These are phyloP conservation scores for Cladosporium halotolerans DNA, from an alignment of 2,329 filamentous ascomycete species.

Conservation along the genomic window DNA sequence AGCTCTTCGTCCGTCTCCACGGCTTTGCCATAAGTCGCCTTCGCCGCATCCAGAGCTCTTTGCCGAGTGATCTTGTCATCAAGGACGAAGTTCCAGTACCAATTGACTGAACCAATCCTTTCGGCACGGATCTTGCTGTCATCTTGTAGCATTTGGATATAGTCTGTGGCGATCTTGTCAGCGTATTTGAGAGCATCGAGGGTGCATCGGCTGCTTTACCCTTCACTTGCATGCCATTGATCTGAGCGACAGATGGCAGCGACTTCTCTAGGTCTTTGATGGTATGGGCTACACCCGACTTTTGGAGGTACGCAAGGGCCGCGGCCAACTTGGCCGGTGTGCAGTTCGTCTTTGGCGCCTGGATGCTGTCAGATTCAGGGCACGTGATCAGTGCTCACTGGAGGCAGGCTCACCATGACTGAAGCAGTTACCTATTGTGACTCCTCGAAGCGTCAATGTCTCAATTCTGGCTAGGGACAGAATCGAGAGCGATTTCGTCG, in stretches of 20 bases:
- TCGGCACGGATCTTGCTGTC: constrained; percentile 58
- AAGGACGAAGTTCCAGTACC: constrained; percentile 63
- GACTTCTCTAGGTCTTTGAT: constrained; percentile 63
- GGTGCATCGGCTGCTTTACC: constrained; percentile 15
- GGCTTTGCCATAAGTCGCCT: constrained; percentile 34
- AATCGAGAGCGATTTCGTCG: no score
- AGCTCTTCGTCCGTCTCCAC: constrained; percentile 32
- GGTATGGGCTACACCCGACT: constrained; percentile 55
- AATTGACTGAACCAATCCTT: constrained; percentile 65
- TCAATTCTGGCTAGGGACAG: no score
- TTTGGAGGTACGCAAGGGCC: constrained; percentile 55
- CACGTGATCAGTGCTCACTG: neutral
- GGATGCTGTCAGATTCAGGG: neutral
- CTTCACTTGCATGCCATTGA: constrained; percentile 55
- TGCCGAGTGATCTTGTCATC: constrained; percentile 49
- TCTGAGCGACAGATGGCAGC: constrained; percentile 54
- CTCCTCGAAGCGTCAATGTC: no score
- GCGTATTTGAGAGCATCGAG: neutral
- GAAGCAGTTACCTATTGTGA: neutral
- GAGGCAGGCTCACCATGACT: neutral
- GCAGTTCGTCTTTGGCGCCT: constrained; percentile 51
- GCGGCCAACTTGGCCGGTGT: constrained; percentile 53
- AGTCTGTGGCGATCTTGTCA: constrained; percentile 38
- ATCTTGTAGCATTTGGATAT: constrained; percentile 55
- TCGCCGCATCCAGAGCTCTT: constrained; percentile 31